Percentiles rank a stretch among this genome's conserved stretches.
These are phyloP conservation scores for Hypoxylon subgilvum DNA, from an alignment of 495 filamentous ascomycete species.

Conservation along the genomic window DNA sequence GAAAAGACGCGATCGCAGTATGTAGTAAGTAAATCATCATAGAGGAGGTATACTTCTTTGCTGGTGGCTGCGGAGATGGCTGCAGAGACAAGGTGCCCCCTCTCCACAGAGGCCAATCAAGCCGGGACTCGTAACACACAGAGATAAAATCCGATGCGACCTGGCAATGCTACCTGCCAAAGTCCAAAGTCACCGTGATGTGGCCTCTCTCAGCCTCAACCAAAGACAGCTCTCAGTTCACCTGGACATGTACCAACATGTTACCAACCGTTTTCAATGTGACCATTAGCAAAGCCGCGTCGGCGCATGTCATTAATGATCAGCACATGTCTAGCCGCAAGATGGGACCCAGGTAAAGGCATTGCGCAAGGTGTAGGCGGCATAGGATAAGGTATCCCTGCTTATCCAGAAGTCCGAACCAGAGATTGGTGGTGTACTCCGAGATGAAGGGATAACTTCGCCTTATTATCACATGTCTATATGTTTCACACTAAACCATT, in stretches of 20 bases:
- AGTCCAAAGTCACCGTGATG: too few species aligned
- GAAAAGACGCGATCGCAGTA: constrained; percentile 15
- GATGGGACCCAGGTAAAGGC: too few species aligned
- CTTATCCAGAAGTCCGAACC: background rate
- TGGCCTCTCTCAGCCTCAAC: constrained; percentile 37
- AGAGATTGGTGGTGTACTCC: background rate
- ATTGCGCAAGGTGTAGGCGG: too few species aligned
- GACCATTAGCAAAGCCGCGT: constrained; percentile 11
- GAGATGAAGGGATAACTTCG: background rate
- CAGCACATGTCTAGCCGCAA: constrained; percentile 10
- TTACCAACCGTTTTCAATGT: constrained; percentile 28
- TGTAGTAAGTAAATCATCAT: constrained; percentile 35
- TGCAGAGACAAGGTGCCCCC: constrained; percentile 18
- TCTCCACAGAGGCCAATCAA: constrained; percentile 19
- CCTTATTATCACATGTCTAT: background rate
- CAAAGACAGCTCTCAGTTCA: constrained; percentile 1
- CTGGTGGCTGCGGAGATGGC: too few species aligned
- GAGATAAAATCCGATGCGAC: constrained; percentile 32
- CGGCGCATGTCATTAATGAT: constrained; percentile 15
- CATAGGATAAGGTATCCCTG: background rate
- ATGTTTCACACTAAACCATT: constrained; percentile 1
- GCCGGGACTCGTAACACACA: constrained; percentile 19
- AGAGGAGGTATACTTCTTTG: constrained; percentile 25
- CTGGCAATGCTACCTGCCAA: constrained; percentile 37
- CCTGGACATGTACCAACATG: constrained; percentile 8